Evolutionary conservation across 495 filamentous ascomycete species (phyloP).

Genomic region (Ascobolus immersus): DNA sequence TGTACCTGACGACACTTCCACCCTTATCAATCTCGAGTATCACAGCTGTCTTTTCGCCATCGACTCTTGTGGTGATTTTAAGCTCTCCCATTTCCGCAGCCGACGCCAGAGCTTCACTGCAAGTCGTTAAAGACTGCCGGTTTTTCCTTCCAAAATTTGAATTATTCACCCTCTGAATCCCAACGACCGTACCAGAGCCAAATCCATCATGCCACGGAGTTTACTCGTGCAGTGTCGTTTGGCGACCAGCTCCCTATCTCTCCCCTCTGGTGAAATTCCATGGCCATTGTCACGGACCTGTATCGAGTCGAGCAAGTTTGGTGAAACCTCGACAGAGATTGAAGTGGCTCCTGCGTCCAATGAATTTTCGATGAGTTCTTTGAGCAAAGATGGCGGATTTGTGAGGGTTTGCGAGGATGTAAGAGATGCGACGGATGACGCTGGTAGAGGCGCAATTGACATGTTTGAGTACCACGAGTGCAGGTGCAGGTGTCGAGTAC

Average conservation of each 20-base stretch:
- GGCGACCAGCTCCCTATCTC: constrained; percentile 44
- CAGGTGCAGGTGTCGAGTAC: too few relatives aligned
- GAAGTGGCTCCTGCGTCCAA: constrained; percentile 57
- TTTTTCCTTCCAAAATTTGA: too few relatives aligned
- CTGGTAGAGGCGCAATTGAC: constrained; percentile 43
- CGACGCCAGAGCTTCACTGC: constrained; percentile 67
- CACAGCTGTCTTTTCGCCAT: constrained; percentile 40
- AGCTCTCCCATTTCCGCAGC: constrained; percentile 41
- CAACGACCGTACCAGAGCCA: constrained; percentile 37
- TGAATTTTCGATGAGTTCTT: constrained; percentile 82
- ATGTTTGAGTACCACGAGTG: too few relatives aligned
- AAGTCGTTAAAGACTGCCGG: too few relatives aligned
- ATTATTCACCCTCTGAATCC: constrained; percentile 83
- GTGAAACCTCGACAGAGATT: constrained; percentile 45
- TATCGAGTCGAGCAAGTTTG: constrained; percentile 56
- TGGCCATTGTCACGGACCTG: constrained; percentile 76
- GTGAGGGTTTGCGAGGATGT: constrained; percentile 49
- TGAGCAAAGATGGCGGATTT: constrained; percentile 48
- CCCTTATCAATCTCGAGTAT: constrained; percentile 25
- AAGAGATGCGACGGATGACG: constrained; percentile 36
- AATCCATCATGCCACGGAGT: constrained; percentile 49
- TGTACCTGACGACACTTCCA: constrained; percentile 27
- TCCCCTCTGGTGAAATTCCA: constrained; percentile 39
- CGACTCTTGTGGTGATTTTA: constrained; percentile 41
- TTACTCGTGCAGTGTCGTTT: constrained; percentile 65